A percentile compares a stretch with the other conserved stretches of the same genome.
Evolutionary conservation across 73 alveolate genomes (phyloP).

Genomic region (Tetrahymena thermophila): DNA sequence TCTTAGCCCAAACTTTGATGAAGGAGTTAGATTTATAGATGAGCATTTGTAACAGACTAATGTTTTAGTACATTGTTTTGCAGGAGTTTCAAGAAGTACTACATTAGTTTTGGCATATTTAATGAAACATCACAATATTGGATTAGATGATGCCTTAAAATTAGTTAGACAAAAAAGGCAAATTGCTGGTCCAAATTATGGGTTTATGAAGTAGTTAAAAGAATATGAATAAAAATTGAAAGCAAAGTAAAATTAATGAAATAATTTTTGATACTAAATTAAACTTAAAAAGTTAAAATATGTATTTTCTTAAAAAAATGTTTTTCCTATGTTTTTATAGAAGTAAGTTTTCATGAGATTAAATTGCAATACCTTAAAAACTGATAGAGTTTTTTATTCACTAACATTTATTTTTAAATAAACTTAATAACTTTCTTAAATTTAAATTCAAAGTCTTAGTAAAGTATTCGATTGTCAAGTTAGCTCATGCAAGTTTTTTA

Average conservation of each 20-base stretch:
- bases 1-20: slow-evolving; percentile 6
- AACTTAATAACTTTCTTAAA: too few species aligned
- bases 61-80: slow-evolving; percentile 66
- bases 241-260: not conserved
- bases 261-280: not conserved
- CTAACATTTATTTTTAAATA: too few species aligned
- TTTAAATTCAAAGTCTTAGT: too few species aligned
- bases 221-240: slow-evolving; percentile 38
- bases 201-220: slow-evolving; percentile 59
- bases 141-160: slow-evolving; percentile 45
- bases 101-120: slow-evolving; percentile 59
- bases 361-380: too few species aligned
- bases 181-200: slow-evolving; percentile 55
- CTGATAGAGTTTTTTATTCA: too few species aligned
- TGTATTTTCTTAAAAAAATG: too few species aligned
- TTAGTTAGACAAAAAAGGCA: slow-evolving; percentile 46
- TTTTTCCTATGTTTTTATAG: too few species aligned
- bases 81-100: slow-evolving; percentile 66
- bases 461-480: too few species aligned
- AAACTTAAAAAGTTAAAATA: too few species aligned
- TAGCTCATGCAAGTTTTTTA: too few species aligned
- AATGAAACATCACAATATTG: slow-evolving; percentile 46
- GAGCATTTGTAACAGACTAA: slow-evolving; percentile 23
- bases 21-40: slow-evolving; percentile 18
- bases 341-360: too few species aligned